These are phyloP conservation scores for Cocos nucifera DNA, from an alignment of 176 grass and related monocot species.

Conservation along the genomic window DNA sequence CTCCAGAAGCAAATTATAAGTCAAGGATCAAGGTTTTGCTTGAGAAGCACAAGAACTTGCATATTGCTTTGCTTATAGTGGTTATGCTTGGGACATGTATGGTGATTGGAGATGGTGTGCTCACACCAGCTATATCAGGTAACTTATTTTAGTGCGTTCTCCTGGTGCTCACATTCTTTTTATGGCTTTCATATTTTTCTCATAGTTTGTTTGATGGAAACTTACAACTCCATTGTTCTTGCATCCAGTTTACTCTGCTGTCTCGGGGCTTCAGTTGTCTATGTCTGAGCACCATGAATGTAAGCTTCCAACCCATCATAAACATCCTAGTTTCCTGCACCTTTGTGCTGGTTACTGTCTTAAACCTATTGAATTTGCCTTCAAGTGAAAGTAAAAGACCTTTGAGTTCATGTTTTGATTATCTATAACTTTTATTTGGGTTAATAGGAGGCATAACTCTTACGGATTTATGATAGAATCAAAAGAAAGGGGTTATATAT, in stretches of 20 bases:
- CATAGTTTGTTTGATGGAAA: neutral
- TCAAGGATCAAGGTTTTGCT: slow-evolving; percentile 4
- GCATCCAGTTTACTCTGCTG: slow-evolving; percentile 3
- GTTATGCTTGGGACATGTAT: slow-evolving; percentile 11
- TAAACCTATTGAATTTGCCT: too few species aligned
- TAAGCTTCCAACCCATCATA: slow-evolving; percentile 23
- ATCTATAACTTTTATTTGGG: too few species aligned
- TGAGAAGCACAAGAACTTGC: slow-evolving; percentile 19
- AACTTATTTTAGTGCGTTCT: slow-evolving; percentile 18
- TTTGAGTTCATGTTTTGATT: too few species aligned
- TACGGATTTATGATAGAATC: too few species aligned
- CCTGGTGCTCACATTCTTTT: neutral
- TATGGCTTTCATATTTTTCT: neutral
- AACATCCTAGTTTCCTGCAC: neutral
- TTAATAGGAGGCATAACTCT: too few species aligned
- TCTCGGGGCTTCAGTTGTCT: slow-evolving; percentile 9
- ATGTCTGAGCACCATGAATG: slow-evolving; percentile 10
- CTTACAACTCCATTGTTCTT: neutral
- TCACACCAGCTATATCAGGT: slow-evolving; percentile 15
- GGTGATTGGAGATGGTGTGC: slow-evolving; percentile 16
- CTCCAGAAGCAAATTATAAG: neutral
- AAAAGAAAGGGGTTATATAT: too few species aligned
- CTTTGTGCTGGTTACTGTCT: neutral
- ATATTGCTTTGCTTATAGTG: slow-evolving; percentile 5
- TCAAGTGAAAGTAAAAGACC: too few species aligned